Evolutionary conservation across 148 eudicot genomes (phyloP).

Genomic region (Silene conica): DNA sequence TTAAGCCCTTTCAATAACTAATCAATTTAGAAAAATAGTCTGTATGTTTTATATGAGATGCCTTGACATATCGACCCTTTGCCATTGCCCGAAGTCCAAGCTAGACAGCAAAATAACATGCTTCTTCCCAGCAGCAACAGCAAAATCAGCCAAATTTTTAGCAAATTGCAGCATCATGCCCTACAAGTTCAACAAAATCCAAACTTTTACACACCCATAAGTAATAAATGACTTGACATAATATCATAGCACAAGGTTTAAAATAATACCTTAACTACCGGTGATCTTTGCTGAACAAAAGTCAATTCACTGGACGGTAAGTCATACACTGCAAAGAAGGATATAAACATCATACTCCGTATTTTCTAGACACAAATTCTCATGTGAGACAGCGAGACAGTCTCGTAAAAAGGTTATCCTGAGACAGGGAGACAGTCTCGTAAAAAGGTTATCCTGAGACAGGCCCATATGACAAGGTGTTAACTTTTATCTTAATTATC

Average conservation of each 20-base stretch:
- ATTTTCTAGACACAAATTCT: too few species aligned
- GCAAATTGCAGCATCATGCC: conserved; percentile 89
- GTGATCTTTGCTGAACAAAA: conserved; percentile 88
- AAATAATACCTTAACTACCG: conserved; percentile 65
- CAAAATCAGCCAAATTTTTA: conserved; percentile 79
- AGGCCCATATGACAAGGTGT: too few species aligned
- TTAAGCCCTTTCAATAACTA: neutral
- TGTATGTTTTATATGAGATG: conserved; percentile 18
- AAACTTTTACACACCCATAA: neutral
- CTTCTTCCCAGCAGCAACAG: conserved; percentile 74
- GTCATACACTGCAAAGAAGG: conserved; percentile 54
- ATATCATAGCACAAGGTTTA: neutral
- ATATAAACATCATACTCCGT: neutral
- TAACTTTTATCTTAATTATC: too few species aligned
- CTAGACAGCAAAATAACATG: conserved; percentile 87
- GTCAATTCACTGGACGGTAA: conserved; percentile 43
- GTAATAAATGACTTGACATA: neutral
- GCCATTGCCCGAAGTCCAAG: conserved; percentile 90
- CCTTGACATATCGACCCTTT: conserved; percentile 87
- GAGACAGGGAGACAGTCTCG: too few species aligned
- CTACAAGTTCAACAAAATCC: conserved; percentile 30
- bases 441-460: too few species aligned
- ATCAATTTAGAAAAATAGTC: neutral
- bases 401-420: too few species aligned
- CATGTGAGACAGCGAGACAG: too few species aligned